Evolutionary conservation across 306 rosid species (phyloP).

Genomic region (Prunus davidiana): DNA sequence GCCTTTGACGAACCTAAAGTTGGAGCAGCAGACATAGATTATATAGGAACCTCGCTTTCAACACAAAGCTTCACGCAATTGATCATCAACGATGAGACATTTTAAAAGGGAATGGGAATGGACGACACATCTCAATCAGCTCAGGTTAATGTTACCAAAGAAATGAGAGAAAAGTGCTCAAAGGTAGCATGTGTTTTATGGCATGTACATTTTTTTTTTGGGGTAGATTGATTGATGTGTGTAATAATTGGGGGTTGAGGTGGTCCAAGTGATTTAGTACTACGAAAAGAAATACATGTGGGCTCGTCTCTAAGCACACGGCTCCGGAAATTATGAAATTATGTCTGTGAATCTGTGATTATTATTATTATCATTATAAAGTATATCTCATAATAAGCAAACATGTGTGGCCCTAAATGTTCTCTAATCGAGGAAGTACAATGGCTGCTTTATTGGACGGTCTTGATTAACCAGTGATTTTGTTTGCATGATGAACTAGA

Average conservation of each 20-base stretch:
- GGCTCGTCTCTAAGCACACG: neutral
- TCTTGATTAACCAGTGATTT: neutral
- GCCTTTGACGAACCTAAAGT: conserved; percentile 10
- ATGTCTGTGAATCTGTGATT: neutral
- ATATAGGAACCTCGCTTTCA: conserved; percentile 30
- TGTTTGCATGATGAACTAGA: neutral
- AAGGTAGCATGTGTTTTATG: neutral
- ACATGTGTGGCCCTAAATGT: neutral
- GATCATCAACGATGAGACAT: neutral
- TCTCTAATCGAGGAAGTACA: neutral
- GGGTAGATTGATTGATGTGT: neutral
- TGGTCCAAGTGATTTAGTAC: neutral
- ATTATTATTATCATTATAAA: neutral
- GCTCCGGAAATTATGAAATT: conserved; percentile 4
- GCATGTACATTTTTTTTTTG: neutral
- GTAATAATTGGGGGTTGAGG: neutral
- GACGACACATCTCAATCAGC: neutral
- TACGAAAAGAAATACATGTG: neutral
- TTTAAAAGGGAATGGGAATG: neutral
- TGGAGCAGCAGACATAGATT: neutral
- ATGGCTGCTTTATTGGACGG: neutral
- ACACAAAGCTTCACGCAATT: conserved; percentile 54
- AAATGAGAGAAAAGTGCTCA: conserved; percentile 2
- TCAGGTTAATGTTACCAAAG: neutral
- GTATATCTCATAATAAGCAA: neutral